Percentiles rank a stretch among this genome's conserved stretches.
These are phyloP conservation scores for Elongisporangium undulatum DNA, from an alignment of 352 stramenopile genomes.

Conservation along the genomic window DNA sequence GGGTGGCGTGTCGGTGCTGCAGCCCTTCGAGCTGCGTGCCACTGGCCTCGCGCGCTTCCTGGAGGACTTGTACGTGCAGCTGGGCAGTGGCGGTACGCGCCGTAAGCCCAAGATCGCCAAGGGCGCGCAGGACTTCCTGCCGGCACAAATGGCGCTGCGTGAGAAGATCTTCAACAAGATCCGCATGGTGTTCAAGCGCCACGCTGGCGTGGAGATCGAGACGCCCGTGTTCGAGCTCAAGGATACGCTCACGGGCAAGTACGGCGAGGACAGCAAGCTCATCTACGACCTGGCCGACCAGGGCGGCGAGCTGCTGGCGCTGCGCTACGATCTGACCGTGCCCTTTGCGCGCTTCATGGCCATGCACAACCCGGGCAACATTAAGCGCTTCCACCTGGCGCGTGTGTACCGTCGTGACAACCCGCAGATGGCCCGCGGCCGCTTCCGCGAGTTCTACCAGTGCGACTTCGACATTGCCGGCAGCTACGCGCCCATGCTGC, in stretches of 20 bases:
- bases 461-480: conserved; percentile 99
- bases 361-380: conserved; percentile 96
- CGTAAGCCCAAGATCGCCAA: conserved; percentile 87
- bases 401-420: conserved; percentile 97
- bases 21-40: conserved; percentile 58
- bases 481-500: conserved; percentile 93
- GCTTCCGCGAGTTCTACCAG: conserved; percentile 99
- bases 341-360: conserved; percentile 98
- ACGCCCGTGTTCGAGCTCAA: conserved; percentile 99
- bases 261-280: conserved; percentile 98
- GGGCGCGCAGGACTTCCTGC: conserved; percentile 95
- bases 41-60: conserved; percentile 38
- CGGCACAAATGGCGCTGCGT: conserved; percentile 95
- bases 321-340: conserved; percentile 98
- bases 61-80: conserved; percentile 58
- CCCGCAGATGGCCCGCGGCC: conserved; percentile 90
- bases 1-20: conserved; percentile 20
- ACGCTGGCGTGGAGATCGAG: conserved; percentile 97
- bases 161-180: conserved; percentile 98
- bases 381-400: conserved; percentile 98
- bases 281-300: conserved; percentile 99
- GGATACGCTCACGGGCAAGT: conserved; percentile 98
- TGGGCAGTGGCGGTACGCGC: conserved; percentile 68
- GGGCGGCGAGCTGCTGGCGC: conserved; percentile 92
- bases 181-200: conserved; percentile 96